A percentile compares a stretch with the other conserved stretches of the same genome.
These are phyloP conservation scores for Saururus chinensis DNA, from an alignment of 164 flowering plant genomes.

Conservation along the genomic window DNA sequence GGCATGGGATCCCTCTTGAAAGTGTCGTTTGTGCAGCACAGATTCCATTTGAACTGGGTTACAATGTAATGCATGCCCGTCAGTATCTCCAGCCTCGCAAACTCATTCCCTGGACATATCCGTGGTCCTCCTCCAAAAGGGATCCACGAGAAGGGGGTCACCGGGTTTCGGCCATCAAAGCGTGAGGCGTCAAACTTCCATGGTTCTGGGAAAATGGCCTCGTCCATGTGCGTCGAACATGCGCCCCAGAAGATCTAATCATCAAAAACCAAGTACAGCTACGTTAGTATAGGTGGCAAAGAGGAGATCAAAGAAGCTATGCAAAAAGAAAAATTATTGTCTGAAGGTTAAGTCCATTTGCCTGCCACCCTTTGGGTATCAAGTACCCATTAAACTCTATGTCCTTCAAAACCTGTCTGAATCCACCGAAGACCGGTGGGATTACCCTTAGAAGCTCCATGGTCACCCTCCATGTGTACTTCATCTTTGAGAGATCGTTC, in stretches of 20 bases:
- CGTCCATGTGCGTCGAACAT: slow-evolving; percentile 51
- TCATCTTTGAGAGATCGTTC: slow-evolving; percentile 67
- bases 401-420: slow-evolving; percentile 40
- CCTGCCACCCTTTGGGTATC: slow-evolving; percentile 73
- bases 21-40: slow-evolving; percentile 15
- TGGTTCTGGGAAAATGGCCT: slow-evolving; percentile 42
- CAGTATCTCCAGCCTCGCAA: slow-evolving; percentile 47
- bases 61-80: slow-evolving; percentile 39
- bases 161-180: slow-evolving; percentile 37
- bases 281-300: not conserved
- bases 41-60: slow-evolving; percentile 50
- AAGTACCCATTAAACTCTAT: slow-evolving; percentile 45
- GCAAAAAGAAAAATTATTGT: no score
- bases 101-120: slow-evolving; percentile 60
- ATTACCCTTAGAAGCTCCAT: slow-evolving; percentile 33
- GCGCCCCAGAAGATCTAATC: slow-evolving; percentile 45
- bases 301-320: not conserved
- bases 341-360: slow-evolving; percentile 9
- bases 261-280: not conserved
- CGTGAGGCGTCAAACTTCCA: slow-evolving; percentile 46
- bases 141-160: slow-evolving; percentile 42
- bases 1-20: slow-evolving; percentile 35
- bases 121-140: slow-evolving; percentile 66
- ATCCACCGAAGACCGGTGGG: slow-evolving; percentile 51
- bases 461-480: slow-evolving; percentile 70